Percentiles rank a stretch among this genome's conserved stretches.
Conservation (phyloP, 768 basidiomycete species). For the Gloeostereum incarnatum region DNA sequence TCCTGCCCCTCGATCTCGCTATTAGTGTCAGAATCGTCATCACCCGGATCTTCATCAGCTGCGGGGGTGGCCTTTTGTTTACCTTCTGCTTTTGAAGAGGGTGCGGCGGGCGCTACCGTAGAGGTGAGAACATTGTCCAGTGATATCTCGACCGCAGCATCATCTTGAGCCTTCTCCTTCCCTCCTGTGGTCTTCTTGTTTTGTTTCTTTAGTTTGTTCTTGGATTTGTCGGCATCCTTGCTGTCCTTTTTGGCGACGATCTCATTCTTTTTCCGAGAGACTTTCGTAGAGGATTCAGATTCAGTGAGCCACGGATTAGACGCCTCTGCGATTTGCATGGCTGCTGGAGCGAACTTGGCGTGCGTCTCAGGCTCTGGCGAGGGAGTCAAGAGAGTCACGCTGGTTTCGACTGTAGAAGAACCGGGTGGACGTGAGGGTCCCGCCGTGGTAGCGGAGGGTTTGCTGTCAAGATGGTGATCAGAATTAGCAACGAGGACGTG, state of each 20-base stretch:
- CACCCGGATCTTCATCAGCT: conserved; percentile 28
- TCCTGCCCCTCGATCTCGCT: conserved; percentile 72
- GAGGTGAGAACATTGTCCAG: conserved; percentile 36
- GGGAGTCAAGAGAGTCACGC: conserved; percentile 17
- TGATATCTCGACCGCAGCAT: conserved; percentile 74
- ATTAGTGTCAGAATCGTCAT: conserved; percentile 43
- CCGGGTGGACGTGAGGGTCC: conserved; percentile 12
- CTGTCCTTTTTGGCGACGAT: conserved; percentile 64
- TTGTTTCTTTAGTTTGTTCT: conserved; percentile 66
- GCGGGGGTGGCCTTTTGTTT: conserved; percentile 41
- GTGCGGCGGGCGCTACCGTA: conserved; percentile 17
- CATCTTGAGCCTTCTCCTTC: conserved; percentile 53
- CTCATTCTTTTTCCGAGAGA: conserved; percentile 66
- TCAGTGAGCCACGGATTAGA: conserved; percentile 79
- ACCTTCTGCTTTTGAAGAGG: conserved; percentile 34
- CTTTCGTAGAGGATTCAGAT: conserved; percentile 22
- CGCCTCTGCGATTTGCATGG: conserved; percentile 12
- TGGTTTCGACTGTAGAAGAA: conserved; percentile 59
- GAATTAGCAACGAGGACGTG: not conserved
- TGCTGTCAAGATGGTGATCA: conserved; percentile 1
- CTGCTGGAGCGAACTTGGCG: conserved; percentile 6
- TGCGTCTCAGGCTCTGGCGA: conserved; percentile 5
- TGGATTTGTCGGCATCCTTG: conserved; percentile 50
- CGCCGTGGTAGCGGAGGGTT: conserved; percentile 8
- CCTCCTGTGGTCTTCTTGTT: conserved; percentile 46